These are phyloP conservation scores for Lipomyces spencermartinsiae DNA, from an alignment of 805 yeast genomes.

Conservation along the genomic window DNA sequence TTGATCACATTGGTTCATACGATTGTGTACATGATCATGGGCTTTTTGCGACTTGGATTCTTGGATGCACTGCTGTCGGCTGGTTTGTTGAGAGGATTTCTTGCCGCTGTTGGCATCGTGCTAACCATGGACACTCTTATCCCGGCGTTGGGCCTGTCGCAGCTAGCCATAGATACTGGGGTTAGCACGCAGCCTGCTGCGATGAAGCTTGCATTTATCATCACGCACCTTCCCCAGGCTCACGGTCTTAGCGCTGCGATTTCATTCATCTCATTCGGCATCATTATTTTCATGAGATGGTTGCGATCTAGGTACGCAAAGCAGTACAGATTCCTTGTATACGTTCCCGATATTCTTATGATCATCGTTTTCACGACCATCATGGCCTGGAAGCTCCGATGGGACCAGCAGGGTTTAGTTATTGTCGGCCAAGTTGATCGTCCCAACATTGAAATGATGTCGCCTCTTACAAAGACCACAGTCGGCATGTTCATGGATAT, in stretches of 20 bases:
- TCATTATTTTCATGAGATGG: slow-evolving; percentile 53
- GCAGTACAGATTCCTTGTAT: slow-evolving; percentile 57
- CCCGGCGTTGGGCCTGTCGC: slow-evolving; percentile 70
- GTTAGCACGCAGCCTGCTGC: slow-evolving; percentile 71
- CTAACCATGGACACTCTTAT: slow-evolving; percentile 80
- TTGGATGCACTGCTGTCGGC: slow-evolving; percentile 80
- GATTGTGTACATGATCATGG: slow-evolving; percentile 69
- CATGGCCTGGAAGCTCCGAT: slow-evolving; percentile 52
- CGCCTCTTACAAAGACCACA: slow-evolving; percentile 62
- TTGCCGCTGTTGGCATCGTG: slow-evolving; percentile 82
- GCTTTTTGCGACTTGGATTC: slow-evolving; percentile 84
- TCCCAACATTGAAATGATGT: slow-evolving; percentile 55
- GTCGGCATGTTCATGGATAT: slow-evolving; percentile 59
- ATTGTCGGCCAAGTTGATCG: slow-evolving; percentile 72
- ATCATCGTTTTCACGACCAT: slow-evolving; percentile 70
- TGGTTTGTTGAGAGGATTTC: slow-evolving; percentile 79
- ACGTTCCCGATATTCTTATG: slow-evolving; percentile 83
- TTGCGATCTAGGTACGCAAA: slow-evolving; percentile 37
- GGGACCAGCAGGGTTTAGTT: slow-evolving; percentile 56
- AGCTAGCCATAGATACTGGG: slow-evolving; percentile 54
- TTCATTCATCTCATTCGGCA: slow-evolving; percentile 58
- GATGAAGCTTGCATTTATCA: slow-evolving; percentile 67
- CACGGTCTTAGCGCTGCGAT: slow-evolving; percentile 69
- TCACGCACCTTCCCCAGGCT: slow-evolving; percentile 53
- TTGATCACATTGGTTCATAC: slow-evolving; percentile 80